Evolutionary conservation across 306 rosid genomes (phyloP).

Genomic region (Cicer judaicum): DNA sequence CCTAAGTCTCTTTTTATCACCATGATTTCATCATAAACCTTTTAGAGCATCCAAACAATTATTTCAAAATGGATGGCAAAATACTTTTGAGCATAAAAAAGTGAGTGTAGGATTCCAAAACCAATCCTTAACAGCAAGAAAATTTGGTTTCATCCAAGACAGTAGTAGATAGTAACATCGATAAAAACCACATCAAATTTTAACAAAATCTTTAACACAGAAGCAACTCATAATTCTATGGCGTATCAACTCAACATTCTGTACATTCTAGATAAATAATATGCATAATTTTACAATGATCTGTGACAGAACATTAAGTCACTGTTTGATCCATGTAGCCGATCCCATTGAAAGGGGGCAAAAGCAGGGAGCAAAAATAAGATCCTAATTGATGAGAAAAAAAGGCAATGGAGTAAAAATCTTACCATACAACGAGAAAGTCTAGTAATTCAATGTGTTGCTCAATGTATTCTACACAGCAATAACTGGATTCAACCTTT

Average conservation of each 20-base stretch:
- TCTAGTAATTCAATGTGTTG: constrained; percentile 79
- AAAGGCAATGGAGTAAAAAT: constrained; percentile 24
- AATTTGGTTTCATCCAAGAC: constrained; percentile 13
- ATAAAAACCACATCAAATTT: constrained; percentile 24
- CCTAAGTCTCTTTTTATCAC: background rate
- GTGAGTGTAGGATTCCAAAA: constrained; percentile 9
- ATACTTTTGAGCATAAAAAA: constrained; percentile 1
- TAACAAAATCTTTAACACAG: constrained; percentile 23
- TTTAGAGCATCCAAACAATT: constrained; percentile 10
- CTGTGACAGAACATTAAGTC: background rate
- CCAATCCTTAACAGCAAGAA: constrained; percentile 9
- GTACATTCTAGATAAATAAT: background rate
- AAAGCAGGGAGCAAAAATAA: background rate
- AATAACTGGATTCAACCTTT: constrained; percentile 65
- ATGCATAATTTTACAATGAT: background rate
- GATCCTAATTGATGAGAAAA: background rate
- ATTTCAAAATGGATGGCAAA: constrained; percentile 7
- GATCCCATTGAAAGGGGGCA: too few species aligned
- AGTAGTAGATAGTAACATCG: constrained; percentile 8
- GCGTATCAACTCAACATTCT: constrained; percentile 3
- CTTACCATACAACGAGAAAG: constrained; percentile 91
- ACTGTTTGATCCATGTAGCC: too few species aligned
- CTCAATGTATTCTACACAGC: constrained; percentile 78
- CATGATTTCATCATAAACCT: background rate
- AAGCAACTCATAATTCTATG: constrained; percentile 16